These are phyloP conservation scores for Puccinia novopanici DNA, from an alignment of 1,284 basidiomycete species.

Conservation along the genomic window DNA sequence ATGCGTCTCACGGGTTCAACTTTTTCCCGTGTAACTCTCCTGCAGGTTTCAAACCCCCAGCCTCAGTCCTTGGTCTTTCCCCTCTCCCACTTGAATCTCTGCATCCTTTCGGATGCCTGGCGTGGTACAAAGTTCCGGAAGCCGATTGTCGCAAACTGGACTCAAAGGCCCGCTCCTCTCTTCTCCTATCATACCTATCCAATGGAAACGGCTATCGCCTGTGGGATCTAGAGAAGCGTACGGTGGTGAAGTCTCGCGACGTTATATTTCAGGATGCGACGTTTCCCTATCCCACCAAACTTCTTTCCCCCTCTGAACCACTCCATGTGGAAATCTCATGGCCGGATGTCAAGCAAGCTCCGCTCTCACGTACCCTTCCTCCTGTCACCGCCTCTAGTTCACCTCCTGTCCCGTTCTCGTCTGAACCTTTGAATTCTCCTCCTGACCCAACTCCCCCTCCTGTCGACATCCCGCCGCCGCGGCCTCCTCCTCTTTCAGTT, in stretches of 20 bases:
- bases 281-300: neutral
- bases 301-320: too few relatives aligned
- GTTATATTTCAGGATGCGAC: neutral
- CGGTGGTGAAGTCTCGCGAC: neutral
- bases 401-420: too few relatives aligned
- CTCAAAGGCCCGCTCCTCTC: neutral
- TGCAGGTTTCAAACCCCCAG: neutral
- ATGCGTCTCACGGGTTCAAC: too few relatives aligned
- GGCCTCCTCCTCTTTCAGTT: too few relatives aligned
- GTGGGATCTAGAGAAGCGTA: neutral
- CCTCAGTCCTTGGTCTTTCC: neutral
- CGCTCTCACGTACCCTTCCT: neutral
- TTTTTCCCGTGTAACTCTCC: too few relatives aligned
- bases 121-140: neutral
- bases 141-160: neutral
- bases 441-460: too few relatives aligned
- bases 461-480: too few relatives aligned
- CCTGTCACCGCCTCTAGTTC: neutral
- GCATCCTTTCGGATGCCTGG: neutral
- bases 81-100: neutral
- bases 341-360: too few relatives aligned
- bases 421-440: too few relatives aligned
- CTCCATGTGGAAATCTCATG: neutral
- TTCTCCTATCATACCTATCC: neutral
- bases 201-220: neutral